These are phyloP conservation scores for Aspergillus sp. DNA, from an alignment of 2,329 filamentous ascomycete genomes.

Conservation along the genomic window DNA sequence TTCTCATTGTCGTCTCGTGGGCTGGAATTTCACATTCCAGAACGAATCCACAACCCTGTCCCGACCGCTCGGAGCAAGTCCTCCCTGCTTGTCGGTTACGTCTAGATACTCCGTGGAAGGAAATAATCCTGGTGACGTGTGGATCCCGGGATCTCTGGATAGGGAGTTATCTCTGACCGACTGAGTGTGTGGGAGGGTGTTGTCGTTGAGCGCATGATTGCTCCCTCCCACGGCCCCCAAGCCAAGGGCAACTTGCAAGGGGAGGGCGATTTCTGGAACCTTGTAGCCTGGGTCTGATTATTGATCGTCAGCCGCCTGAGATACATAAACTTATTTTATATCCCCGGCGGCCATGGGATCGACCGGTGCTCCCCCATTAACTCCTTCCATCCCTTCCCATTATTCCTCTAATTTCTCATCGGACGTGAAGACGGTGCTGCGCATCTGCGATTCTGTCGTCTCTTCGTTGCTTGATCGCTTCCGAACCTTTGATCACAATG, in stretches of 20 bases:
- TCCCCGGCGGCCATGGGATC: conserved; percentile 8
- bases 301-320: background rate
- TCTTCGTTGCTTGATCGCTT: conserved; percentile 12
- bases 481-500: conserved; percentile 19
- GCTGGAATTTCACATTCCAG: conserved; percentile 15
- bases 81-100: background rate
- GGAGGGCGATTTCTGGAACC: conserved; percentile 3
- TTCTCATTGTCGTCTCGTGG: conserved; percentile 10
- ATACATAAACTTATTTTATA: background rate
- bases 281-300: conserved; percentile 3
- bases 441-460: conserved; percentile 12
- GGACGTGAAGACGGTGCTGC: background rate
- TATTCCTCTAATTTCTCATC: background rate
- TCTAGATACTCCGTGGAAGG: background rate
- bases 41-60: conserved; percentile 10
- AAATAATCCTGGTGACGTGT: background rate
- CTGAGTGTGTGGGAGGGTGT: conserved; percentile 1
- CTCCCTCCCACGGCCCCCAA: background rate
- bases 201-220: conserved; percentile 5
- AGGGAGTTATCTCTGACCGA: background rate
- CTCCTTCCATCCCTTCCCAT: background rate
- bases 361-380: conserved; percentile 3
- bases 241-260: conserved; percentile 1
- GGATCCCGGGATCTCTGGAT: conserved; percentile 1
- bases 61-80: conserved; percentile 4